Base-by-base conservation (phyloP, 257 asterid genomes). In the Solanum piurae region DNA sequence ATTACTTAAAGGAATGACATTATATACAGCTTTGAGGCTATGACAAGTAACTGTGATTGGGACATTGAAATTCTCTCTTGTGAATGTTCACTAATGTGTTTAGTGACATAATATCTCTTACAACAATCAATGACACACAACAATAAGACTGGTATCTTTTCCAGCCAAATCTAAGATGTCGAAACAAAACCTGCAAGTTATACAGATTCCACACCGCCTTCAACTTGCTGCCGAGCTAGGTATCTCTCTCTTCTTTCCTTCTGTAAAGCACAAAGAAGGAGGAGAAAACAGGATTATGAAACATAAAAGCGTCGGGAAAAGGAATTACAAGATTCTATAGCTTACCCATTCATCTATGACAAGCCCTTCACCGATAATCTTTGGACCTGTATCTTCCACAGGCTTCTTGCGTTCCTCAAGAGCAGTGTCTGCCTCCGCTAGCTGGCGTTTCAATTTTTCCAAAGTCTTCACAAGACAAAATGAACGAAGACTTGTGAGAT, bases 231-330 rank as follows among this genome's bases (percentile, higher is more conserved):
- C 74, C 95, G 95, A 68, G 99, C 99, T 66, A 97, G 89, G 92
- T 97, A 97, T 93, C 98, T 92, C 89, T 97, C 99, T 89, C 99
- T 93, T 94, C 99, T 93, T 91, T 97, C 99, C 90, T 97, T 97
- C 99, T 97, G 77, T 33, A 88, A 89, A 83, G 82, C 72, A 69
- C 9, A 75, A 34, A 49, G 7, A 7, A 86, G 18, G 62, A 36
- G 12, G 36, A 8, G 13, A 11, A 44, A 71, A 46, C 20, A 23
- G 16, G 31, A 66, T 44, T 85, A 71, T 85, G 79, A 85, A 37
- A 69, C 29, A 85, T 13, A 3, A 31, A 25, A 44, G 40, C 5
- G 27, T 9, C 5, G 64, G 44, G 10, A 29, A 49, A 46, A 82
- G 69, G 85, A 82, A 49, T 46, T 27, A 29, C 29, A 80, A 46